Percentiles rank a stretch among this genome's conserved stretches.
Conservation (phyloP, 495 filamentous ascomycete genomes). For the Aspergillus carlsbadensis region DNA sequence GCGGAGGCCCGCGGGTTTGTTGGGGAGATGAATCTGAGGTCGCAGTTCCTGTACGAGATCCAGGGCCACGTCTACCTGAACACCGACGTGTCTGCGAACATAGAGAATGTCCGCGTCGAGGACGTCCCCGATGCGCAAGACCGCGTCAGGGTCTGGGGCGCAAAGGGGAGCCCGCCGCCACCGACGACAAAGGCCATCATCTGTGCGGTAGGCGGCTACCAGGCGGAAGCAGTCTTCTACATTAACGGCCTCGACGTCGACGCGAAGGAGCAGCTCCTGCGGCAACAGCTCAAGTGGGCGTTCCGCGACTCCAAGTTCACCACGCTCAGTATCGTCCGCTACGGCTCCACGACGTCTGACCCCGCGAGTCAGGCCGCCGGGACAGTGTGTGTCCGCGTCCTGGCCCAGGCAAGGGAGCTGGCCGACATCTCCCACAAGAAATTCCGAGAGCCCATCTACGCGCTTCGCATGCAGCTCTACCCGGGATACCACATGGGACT, state of each 20-base stretch:
- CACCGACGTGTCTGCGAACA: constrained; percentile 42
- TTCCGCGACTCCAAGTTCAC: neutral
- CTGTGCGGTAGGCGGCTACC: constrained; percentile 6
- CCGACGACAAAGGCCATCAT: neutral
- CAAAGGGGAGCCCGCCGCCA: neutral
- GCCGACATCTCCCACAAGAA: no score
- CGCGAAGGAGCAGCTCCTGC: constrained; percentile 36
- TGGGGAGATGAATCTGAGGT: constrained; percentile 40
- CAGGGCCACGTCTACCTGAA: constrained; percentile 49
- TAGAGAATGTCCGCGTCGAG: constrained; percentile 34
- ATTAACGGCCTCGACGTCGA: constrained; percentile 46
- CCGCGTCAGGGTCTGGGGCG: neutral
- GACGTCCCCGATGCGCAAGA: constrained; percentile 6
- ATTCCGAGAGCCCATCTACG: no score
- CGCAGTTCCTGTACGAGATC: constrained; percentile 52
- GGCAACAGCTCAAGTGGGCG: neutral
- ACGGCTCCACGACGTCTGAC: neutral
- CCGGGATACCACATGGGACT: neutral
- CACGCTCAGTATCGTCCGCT: neutral
- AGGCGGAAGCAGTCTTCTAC: constrained; percentile 27
- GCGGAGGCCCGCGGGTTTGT: constrained; percentile 4
- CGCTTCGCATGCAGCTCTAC: no score
- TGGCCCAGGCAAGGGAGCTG: no score
- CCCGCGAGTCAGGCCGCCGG: no score
- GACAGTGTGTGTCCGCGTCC: no score